A percentile compares a stretch with the other conserved stretches of the same genome.
Evolutionary conservation across 2,329 filamentous ascomycete genomes (phyloP).

Genomic region (Alternaria arbusti): DNA sequence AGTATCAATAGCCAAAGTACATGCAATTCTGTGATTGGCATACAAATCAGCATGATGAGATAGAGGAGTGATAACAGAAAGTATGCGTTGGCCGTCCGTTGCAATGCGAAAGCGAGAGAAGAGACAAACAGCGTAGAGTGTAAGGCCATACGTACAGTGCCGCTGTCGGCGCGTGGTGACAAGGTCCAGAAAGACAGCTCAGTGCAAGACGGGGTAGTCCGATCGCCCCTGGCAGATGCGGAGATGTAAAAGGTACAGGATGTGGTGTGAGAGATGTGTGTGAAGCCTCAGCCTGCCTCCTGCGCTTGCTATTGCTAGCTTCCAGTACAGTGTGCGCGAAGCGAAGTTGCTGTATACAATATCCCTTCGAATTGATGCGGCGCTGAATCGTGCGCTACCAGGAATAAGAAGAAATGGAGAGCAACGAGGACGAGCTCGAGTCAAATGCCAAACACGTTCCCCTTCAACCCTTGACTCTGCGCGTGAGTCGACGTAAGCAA

Average conservation of each 20-base stretch:
- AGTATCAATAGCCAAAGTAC: constrained; percentile 46
- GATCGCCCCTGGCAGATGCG: constrained; percentile 51
- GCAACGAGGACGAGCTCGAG: constrained; percentile 11
- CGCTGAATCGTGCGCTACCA: constrained; percentile 29
- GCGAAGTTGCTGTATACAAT: constrained; percentile 33
- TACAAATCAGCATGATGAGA: constrained; percentile 46
- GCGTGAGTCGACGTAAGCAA: constrained; percentile 6
- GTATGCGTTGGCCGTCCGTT: constrained; percentile 15
- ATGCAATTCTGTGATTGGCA: constrained; percentile 44
- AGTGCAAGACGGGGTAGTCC: constrained; percentile 40
- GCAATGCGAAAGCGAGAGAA: constrained; percentile 15
- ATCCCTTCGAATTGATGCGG: constrained; percentile 28
- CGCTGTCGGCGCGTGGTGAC: constrained; percentile 39
- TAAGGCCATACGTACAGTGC: constrained; percentile 51
- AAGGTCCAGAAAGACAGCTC: constrained; percentile 43
- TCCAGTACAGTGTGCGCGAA: constrained; percentile 35
- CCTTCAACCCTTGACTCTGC: constrained; percentile 14
- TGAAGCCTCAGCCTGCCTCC: constrained; percentile 36
- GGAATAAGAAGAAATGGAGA: constrained; percentile 30
- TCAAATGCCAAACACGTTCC: constrained; percentile 24
- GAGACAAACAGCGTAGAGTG: constrained; percentile 31
- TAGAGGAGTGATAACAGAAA: constrained; percentile 20
- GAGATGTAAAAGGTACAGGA: constrained; percentile 46
- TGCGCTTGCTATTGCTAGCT: constrained; percentile 30
- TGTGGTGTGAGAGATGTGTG: constrained; percentile 36